Conservation (phyloP, 768 basidiomycete genomes). For the Daedaleopsis sinensis region DNA sequence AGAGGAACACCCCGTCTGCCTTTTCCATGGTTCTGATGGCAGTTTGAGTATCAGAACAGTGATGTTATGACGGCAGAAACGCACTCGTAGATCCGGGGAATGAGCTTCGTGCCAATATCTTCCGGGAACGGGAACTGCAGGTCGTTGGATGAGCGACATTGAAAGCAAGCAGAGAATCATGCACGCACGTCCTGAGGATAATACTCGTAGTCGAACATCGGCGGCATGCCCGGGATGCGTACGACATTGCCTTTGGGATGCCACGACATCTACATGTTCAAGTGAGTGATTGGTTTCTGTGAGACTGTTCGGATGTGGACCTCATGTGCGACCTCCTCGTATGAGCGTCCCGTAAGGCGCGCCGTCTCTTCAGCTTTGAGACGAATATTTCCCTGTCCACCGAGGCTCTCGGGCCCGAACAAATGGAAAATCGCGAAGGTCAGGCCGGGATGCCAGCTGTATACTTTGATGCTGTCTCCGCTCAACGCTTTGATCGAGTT, state of each 20-base stretch:
- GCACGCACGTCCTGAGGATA: conserved; percentile 1
- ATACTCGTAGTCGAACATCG: conserved; percentile 6
- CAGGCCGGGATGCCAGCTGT: conserved; percentile 3
- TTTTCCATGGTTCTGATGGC: background rate
- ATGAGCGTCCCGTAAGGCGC: background rate
- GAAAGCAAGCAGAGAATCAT: background rate
- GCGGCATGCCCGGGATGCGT: background rate
- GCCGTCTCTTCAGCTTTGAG: background rate
- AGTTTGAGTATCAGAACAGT: background rate
- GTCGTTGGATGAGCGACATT: background rate
- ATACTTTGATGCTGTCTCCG: conserved; percentile 3
- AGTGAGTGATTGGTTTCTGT: background rate
- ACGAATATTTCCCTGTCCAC: conserved; percentile 6
- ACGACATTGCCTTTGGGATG: background rate
- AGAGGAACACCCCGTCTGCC: conserved; percentile 23
- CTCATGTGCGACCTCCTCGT: background rate
- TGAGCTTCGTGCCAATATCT: background rate
- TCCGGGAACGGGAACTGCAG: background rate
- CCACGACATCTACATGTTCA: background rate
- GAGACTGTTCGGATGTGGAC: background rate
- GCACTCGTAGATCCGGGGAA: background rate
- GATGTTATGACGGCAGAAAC: background rate
- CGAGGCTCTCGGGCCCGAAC: conserved; percentile 9
- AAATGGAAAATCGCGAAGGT: conserved; percentile 5
- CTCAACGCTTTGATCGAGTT: background rate